A percentile compares a stretch with the other conserved stretches of the same genome.
These are phyloP conservation scores for Fusarium stilboides DNA, from an alignment of 2,329 filamentous ascomycete genomes.

Conservation along the genomic window DNA sequence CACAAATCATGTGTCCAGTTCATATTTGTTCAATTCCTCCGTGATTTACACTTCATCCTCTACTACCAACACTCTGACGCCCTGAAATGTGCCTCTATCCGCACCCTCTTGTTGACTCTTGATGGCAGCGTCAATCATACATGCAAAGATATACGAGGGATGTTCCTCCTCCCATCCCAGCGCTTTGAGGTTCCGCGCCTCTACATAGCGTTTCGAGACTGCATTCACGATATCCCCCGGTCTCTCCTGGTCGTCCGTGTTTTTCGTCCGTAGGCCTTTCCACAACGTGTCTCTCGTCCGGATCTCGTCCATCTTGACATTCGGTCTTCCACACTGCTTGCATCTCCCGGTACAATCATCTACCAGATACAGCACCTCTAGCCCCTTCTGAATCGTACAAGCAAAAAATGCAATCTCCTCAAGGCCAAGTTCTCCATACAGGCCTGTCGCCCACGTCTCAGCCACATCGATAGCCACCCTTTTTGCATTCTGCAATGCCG, in stretches of 20 bases:
- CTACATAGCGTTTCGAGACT: conserved; percentile 51
- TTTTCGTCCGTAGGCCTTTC: conserved; percentile 37
- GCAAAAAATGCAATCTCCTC: conserved; percentile 52
- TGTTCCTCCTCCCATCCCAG: conserved; percentile 53
- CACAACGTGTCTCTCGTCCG: conserved; percentile 43
- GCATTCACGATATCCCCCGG: conserved; percentile 51
- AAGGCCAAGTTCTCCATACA: conserved; percentile 38
- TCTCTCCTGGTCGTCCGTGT: conserved; percentile 33
- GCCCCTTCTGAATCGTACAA: conserved; percentile 48
- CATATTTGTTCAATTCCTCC: conserved; percentile 3
- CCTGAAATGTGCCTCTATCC: conserved; percentile 43
- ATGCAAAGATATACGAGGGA: conserved; percentile 52
- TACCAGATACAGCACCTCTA: conserved; percentile 54
- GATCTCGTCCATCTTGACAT: conserved; percentile 29
- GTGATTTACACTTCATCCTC: conserved; percentile 44
- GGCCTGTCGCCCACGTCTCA: conserved; percentile 46
- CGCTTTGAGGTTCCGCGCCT: conserved; percentile 52
- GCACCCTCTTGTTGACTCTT: conserved; percentile 50
- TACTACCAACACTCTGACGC: conserved; percentile 48
- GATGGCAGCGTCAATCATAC: conserved; percentile 50
- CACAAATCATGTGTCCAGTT: conserved; percentile 34
- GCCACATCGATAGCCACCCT: conserved; percentile 51
- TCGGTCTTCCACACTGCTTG: conserved; percentile 34
- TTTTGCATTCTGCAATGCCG: conserved; percentile 45
- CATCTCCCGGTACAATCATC: conserved; percentile 50